A percentile compares a stretch with the other conserved stretches of the same genome.
Evolutionary conservation across 108 stramenopile species (phyloP).

Genomic region (Fragilaria radians): DNA sequence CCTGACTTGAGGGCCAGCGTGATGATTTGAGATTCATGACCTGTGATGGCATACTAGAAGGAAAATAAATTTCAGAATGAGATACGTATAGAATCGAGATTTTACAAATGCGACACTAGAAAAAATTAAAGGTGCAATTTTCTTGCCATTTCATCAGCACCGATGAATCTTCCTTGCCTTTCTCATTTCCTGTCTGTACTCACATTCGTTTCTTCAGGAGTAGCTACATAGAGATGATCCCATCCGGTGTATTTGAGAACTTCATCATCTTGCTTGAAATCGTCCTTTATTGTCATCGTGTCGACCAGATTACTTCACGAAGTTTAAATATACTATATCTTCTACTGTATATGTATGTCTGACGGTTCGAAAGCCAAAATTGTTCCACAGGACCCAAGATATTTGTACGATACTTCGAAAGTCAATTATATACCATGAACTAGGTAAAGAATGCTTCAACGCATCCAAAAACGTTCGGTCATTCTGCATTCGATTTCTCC

Average conservation of each 20-base stretch:
- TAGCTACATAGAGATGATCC: constrained; percentile 20
- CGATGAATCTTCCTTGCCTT: background rate
- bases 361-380: no score
- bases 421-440: no score
- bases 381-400: no score
- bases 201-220: constrained; percentile 18
- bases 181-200: constrained; percentile 10
- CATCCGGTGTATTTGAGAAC: constrained; percentile 31
- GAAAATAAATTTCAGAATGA: no score
- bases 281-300: background rate
- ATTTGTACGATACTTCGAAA: no score
- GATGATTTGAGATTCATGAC: constrained; percentile 20
- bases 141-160: background rate
- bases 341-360: no score
- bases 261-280: constrained; percentile 15
- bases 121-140: background rate
- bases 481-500: no score
- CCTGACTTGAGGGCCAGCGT: constrained; percentile 24
- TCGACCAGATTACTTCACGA: no score
- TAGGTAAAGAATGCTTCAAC: no score
- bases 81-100: no score
- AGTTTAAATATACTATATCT: no score
- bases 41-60: constrained; percentile 5
- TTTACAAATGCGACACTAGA: background rate
- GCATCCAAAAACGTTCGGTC: no score